Base-by-base conservation (phyloP, 1,284 basidiomycete genomes). In the Puccinia hordei region DNA sequence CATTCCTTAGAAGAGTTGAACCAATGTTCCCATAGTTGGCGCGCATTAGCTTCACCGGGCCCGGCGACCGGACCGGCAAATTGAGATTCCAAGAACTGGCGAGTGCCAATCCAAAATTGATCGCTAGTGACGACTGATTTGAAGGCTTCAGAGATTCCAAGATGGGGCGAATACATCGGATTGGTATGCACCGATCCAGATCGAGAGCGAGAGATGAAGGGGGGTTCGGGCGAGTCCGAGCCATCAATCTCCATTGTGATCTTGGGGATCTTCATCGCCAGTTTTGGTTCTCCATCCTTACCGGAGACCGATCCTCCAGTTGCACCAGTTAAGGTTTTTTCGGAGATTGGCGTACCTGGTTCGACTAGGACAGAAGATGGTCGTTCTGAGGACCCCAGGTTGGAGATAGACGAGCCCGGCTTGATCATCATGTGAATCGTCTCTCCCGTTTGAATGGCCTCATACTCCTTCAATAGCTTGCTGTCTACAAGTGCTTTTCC, bases 401-500 rank as follows among this genome's bases (percentile, higher is more conserved):
- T 46, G n/a, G 66, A 38, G 66, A 38, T 13, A 5, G 66, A 22
- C 41, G 66, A 68, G 27, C 49, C 46, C 3, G 92, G 90, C 85
- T 93, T 95, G 84, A 93, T 87, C 88, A 94, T 91, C 68, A 98
- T 88, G 85, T 92, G 94, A 83, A 96, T 87, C 35, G 90, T 91
- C 82, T 92, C 90, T 19, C 92, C 92, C 83, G 91, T 89, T 83
- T 90, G 90, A 83, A 95, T 88, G 24, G 80, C 68, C 83, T 87
- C 89, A 87, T 96, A 98, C 85, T 97, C 95, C 85, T 91, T 91
- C 59, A 97, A 87, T 8, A 98, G 89, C 85, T 94, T 95, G 55
- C 87, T 87, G 87, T 96, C 94, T 33, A 90, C 90, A 82, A 97
- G 89, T 0, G 92, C 93, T 86, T 98, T 98, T 81, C 95, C 95